Evolutionary conservation across 2,329 filamentous ascomycete genomes (phyloP).

Genomic region (Aspergillus hiratsukae): DNA sequence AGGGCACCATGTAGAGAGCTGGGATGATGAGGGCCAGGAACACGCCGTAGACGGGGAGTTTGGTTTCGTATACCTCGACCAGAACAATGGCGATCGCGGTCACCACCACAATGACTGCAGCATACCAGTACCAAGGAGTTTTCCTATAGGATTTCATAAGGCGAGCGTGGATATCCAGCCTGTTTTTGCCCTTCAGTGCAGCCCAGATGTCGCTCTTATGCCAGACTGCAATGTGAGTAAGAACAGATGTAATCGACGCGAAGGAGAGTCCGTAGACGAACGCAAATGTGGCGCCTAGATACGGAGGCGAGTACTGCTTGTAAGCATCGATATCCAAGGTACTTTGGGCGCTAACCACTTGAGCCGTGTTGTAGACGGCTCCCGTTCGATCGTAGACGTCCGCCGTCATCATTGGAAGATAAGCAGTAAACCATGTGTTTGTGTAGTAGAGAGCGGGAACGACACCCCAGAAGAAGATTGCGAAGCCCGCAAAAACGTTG

Average conservation of each 20-base stretch:
- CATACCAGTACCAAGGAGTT: conserved; percentile 43
- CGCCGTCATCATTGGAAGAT: conserved; percentile 56
- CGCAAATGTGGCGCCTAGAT: conserved; percentile 54
- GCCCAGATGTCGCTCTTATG: conserved; percentile 27
- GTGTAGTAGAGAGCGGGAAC: conserved; percentile 38
- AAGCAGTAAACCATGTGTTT: conserved; percentile 51
- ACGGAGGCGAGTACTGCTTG: conserved; percentile 60
- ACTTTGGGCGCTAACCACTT: conserved; percentile 50
- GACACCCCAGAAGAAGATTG: conserved; percentile 24
- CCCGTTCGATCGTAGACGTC: conserved; percentile 60
- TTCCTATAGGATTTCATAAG: conserved; percentile 37
- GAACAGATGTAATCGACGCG: conserved; percentile 55
- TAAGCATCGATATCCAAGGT: conserved; percentile 58
- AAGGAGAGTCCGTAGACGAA: conserved; percentile 57
- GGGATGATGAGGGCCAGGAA: conserved; percentile 41
- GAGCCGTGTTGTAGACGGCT: conserved; percentile 53
- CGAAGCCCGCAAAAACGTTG: conserved; percentile 30
- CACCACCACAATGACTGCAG: conserved; percentile 29
- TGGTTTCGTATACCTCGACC: conserved; percentile 41
- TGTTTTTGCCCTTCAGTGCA: conserved; percentile 30
- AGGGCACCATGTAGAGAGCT: conserved; percentile 41
- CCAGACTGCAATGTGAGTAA: conserved; percentile 27
- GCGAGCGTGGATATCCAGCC: conserved; percentile 40
- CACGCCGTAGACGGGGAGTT: conserved; percentile 42
- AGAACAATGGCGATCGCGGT: conserved; percentile 28